Base-by-base conservation (phyloP, 805 yeast species). In the Metschnikowia hibisci region DNA sequence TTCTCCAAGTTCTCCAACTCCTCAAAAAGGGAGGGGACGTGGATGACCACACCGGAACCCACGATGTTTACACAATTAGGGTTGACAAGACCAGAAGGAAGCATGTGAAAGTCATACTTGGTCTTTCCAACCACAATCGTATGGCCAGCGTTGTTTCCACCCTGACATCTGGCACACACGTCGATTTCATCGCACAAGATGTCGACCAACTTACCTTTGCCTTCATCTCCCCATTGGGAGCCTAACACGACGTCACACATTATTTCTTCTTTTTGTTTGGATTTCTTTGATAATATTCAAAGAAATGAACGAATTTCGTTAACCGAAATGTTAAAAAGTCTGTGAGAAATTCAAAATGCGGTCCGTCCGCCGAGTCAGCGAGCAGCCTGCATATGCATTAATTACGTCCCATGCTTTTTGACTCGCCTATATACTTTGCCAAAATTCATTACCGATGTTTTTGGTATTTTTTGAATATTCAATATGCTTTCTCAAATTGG, bases 211-310 rank as follows among this genome's bases (percentile, higher is more conserved):
- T 93, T 93, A 46, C 99, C 99, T 65, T 93, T 93, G 63, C 99
- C 99, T 80, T 93, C 99, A 63, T 93, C 99, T 52, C 99, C 99
- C 99, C 99, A 93, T 71, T 93, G 99, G 69, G 98, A 74, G 46
- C 99, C 99, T 59, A 93, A 77, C 43, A 93, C 99, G 52, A 93
- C 98, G 72, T 84, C 85, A 64, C 87, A 84, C 90, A 83, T 83
- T 15, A 13, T 39, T 28, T 23, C 28, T 39, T 28, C 11, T 18
- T 32, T 29, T 23, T 37, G 32, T 20, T 41, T 44, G 32, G n/a
- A 30, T 32, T 44, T 52, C 48, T 49, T 51, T 51, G 43, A 47
- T 37, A 37, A 42, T 36, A 34, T 40, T 44, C 47, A 50, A 51
- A 52, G 57, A 51, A 57, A 55, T 53, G 61, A 58, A 57, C 61